Conservation (phyloP, 129 eudicot species). For the Silybum marianum region DNA sequence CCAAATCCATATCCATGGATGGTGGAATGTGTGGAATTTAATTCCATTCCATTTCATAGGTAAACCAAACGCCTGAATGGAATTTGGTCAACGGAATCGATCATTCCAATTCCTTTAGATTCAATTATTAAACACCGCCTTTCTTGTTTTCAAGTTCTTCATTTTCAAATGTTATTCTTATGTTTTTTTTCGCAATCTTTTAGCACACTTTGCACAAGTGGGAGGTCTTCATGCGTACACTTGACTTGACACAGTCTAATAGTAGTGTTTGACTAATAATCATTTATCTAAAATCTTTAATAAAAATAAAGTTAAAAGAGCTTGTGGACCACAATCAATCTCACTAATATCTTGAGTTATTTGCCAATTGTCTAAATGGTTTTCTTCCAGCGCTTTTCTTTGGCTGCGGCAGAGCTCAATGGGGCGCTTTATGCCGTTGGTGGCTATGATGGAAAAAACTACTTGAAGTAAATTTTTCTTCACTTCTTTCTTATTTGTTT, state of each 20-base stretch:
- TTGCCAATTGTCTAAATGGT: slow-evolving; percentile 5
- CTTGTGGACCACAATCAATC: not conserved
- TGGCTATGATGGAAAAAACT: slow-evolving; percentile 74
- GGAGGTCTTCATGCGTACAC: too few relatives aligned
- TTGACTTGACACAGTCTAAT: too few relatives aligned
- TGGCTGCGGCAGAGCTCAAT: slow-evolving; percentile 74
- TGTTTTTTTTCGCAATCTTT: not conserved
- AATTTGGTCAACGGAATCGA: too few relatives aligned
- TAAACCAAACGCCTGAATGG: too few relatives aligned
- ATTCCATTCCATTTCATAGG: too few relatives aligned
- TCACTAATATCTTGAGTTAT: not conserved
- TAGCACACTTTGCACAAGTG: too few relatives aligned
- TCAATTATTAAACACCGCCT: not conserved
- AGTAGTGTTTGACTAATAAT: too few relatives aligned
- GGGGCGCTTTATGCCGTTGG: slow-evolving; percentile 89
- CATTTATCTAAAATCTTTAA: too few relatives aligned
- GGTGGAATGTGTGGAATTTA: too few relatives aligned
- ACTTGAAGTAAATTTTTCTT: slow-evolving; percentile 51
- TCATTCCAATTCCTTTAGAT: too few relatives aligned
- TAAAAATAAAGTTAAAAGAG: not conserved
- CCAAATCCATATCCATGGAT: too few relatives aligned
- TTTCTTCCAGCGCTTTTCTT: slow-evolving; percentile 66
- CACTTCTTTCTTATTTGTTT: not conserved
- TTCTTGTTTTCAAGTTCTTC: not conserved
- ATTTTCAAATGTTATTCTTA: not conserved